Evolutionary conservation across 2,329 filamentous ascomycete species (phyloP).

Genomic region (Claviceps sp.): DNA sequence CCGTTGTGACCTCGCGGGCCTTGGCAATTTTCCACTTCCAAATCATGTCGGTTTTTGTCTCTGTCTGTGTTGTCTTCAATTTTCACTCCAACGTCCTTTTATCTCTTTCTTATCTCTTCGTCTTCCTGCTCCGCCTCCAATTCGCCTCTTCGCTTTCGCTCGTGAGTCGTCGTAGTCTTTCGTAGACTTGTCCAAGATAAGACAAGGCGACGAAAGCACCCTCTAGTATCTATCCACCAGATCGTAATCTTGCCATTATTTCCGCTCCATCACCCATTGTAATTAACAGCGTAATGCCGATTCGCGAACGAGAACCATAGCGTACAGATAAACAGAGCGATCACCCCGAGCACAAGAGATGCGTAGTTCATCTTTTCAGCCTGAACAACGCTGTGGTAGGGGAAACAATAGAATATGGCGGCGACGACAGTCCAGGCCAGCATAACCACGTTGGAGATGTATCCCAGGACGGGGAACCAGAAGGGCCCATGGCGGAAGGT

Average conservation of each 20-base stretch:
- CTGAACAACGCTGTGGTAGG: constrained; percentile 11
- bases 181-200: too few relatives aligned
- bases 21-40: too few relatives aligned
- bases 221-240: too few relatives aligned
- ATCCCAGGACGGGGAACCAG: constrained; percentile 14
- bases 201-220: not conserved
- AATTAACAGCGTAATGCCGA: constrained; percentile 13
- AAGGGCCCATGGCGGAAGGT: constrained; percentile 15
- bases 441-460: constrained; percentile 13
- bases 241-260: too few relatives aligned
- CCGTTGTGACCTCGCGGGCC: too few relatives aligned
- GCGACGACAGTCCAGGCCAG: constrained; percentile 13
- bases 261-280: constrained; percentile 2
- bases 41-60: too few relatives aligned
- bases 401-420: constrained; percentile 16
- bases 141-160: too few relatives aligned
- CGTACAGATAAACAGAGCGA: constrained; percentile 6
- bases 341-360: constrained; percentile 11
- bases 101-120: too few relatives aligned
- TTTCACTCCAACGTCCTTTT: too few relatives aligned
- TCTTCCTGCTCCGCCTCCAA: too few relatives aligned
- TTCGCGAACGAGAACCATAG: constrained; percentile 14
- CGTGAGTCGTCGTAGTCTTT: too few relatives aligned
- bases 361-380: constrained; percentile 15
- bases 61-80: too few relatives aligned